Evolutionary conservation across 2,329 filamentous ascomycete genomes (phyloP).

Genomic region (Fusarium hainanense): DNA sequence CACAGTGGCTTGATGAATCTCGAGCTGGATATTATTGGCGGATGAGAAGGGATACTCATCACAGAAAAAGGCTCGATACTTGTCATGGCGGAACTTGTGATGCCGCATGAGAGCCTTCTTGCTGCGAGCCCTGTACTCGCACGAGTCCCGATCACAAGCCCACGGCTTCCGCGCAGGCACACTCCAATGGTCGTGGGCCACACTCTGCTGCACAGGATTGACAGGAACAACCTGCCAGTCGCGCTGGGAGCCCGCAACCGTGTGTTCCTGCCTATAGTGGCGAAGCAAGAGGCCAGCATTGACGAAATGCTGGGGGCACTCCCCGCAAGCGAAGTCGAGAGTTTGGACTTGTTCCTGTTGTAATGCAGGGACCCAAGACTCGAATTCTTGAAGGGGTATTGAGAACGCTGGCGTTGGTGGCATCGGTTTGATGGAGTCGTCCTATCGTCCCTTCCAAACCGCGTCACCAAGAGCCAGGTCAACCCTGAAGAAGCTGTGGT

Average conservation of each 20-base stretch:
- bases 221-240: neutral
- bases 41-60: too few relatives aligned
- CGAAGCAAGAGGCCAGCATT: neutral
- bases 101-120: neutral
- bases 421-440: neutral
- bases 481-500: neutral
- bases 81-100: neutral
- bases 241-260: fast-evolving
- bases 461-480: neutral
- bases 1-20: neutral
- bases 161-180: neutral
- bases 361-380: neutral
- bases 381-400: neutral
- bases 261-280: fast-evolving
- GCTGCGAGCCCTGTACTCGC: neutral
- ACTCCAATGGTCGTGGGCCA: neutral
- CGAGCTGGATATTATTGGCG: too few relatives aligned
- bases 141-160: neutral
- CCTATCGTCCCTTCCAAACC: neutral
- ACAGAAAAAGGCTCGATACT: neutral
- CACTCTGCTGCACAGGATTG: fast-evolving
- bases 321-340: fast-evolving
- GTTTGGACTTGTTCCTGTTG: neutral
- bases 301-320: neutral
- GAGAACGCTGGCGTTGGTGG: neutral